phyloP scores from a whole-genome alignment of 2,329 filamentous ascomycete species.

The Aplosporella prunicola region DNA sequence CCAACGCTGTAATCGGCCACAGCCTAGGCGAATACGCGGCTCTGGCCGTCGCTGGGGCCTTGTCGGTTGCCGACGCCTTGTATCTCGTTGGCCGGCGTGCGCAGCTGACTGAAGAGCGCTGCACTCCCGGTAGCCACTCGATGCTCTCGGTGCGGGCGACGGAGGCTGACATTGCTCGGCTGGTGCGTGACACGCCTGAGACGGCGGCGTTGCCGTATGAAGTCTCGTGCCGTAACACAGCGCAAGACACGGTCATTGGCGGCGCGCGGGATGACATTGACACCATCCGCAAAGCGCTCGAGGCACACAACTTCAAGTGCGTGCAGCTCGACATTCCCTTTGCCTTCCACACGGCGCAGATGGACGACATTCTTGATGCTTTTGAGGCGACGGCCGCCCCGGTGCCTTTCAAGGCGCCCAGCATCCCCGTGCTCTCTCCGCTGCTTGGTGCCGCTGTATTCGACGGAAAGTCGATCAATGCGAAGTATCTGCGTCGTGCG shows the following conservation, averaged over 20 bases:
- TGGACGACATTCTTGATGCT: slow-evolving; percentile 36
- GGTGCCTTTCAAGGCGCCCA: slow-evolving; percentile 13
- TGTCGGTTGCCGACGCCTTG: slow-evolving; percentile 25
- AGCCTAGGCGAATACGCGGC: slow-evolving; percentile 34
- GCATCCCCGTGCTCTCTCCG: slow-evolving; percentile 36
- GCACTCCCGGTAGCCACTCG: slow-evolving; percentile 16
- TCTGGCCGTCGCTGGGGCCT: slow-evolving; percentile 25
- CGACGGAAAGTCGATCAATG: slow-evolving; percentile 27
- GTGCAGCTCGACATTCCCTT: slow-evolving; percentile 15
- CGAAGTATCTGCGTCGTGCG: slow-evolving; percentile 33
- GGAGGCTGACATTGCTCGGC: slow-evolving; percentile 6
- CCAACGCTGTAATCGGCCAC: slow-evolving; percentile 17
- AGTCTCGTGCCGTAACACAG: slow-evolving; percentile 25
- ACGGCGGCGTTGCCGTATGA: slow-evolving; percentile 4
- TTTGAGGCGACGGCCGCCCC: slow-evolving; percentile 27
- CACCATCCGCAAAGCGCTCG: slow-evolving; percentile 6
- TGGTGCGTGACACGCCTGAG: too few species aligned
- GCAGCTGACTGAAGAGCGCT: slow-evolving; percentile 19
- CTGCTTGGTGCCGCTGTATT: slow-evolving; percentile 35
- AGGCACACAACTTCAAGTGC: slow-evolving; percentile 10
- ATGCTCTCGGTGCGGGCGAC: slow-evolving; percentile 17
- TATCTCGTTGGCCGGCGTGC: slow-evolving; percentile 29
- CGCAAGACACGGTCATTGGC: slow-evolving; percentile 21
- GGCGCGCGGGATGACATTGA: slow-evolving; percentile 16
- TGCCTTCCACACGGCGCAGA: slow-evolving; percentile 19